A percentile compares a stretch with the other conserved stretches of the same genome.
Conservation (phyloP, 345 rosid genomes). For the Viola odorata region DNA sequence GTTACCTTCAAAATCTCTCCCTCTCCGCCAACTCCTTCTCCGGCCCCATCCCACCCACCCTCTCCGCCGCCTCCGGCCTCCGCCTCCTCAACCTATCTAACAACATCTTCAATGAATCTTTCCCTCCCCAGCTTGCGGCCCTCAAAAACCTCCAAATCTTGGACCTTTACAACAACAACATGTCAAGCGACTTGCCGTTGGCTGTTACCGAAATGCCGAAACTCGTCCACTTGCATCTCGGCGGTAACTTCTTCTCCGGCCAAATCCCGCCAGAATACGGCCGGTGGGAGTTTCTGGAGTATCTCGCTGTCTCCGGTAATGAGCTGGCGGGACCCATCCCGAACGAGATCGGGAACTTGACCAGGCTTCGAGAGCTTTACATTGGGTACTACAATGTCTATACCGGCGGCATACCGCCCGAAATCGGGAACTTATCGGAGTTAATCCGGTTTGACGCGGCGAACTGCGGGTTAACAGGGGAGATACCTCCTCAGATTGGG, state of each 20-base stretch:
- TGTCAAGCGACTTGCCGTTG: conserved; percentile 68
- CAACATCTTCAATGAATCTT: conserved; percentile 67
- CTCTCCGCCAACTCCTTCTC: conserved; percentile 51
- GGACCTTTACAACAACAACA: conserved; percentile 87
- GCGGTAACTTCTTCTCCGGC: conserved; percentile 78
- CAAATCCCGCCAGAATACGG: conserved; percentile 70
- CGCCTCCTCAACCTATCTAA: conserved; percentile 67
- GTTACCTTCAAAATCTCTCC: conserved; percentile 51
- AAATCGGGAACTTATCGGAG: conserved; percentile 68
- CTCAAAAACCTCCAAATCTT: conserved; percentile 64
- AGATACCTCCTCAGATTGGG: conserved; percentile 58
- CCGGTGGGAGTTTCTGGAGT: conserved; percentile 60
- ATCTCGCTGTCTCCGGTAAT: conserved; percentile 73
- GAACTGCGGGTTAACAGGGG: conserved; percentile 56
- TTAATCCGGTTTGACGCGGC: conserved; percentile 67
- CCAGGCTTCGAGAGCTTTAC: conserved; percentile 56
- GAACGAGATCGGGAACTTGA: conserved; percentile 67
- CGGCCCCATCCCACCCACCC: conserved; percentile 64
- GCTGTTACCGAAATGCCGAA: conserved; percentile 55
- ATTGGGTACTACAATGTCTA: conserved; percentile 76
- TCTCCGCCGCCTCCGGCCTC: conserved; percentile 52
- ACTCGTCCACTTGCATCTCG: conserved; percentile 75
- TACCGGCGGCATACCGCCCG: conserved; percentile 58
- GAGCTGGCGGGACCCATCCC: conserved; percentile 69
- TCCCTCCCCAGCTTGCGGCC: conserved; percentile 50